Conservation (phyloP, 2,329 filamentous ascomycete genomes). For the Neopestalotiopsis sp. region DNA sequence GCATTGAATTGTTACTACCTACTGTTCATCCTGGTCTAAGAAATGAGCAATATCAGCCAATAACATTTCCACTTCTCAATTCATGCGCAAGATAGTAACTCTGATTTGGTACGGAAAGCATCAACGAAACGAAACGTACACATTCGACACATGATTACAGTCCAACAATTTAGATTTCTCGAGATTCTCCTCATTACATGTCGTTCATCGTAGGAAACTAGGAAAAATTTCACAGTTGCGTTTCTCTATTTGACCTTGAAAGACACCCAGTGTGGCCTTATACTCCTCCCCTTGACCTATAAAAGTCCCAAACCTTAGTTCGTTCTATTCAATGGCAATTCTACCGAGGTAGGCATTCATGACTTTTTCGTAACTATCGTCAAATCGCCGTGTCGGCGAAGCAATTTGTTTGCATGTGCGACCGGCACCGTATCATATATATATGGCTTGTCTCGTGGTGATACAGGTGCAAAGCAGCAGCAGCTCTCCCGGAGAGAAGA, state of each 20-base stretch:
- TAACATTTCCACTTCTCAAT: too few species aligned
- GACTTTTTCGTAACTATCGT: slow-evolving; percentile 8
- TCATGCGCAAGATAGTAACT: too few species aligned
- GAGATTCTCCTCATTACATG: neutral
- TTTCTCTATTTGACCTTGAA: slow-evolving; percentile 7
- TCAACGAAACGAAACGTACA: neutral
- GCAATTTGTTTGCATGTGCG: neutral
- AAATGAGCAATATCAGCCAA: too few species aligned
- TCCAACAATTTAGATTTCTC: neutral
- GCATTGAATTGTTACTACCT: too few species aligned
- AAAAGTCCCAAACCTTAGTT: neutral
- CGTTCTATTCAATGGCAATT: slow-evolving; percentile 4
- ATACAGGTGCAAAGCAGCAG: slow-evolving; percentile 8
- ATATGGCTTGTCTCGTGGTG: slow-evolving; percentile 5
- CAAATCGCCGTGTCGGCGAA: slow-evolving; percentile 9
- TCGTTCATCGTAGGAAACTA: slow-evolving; percentile 14
- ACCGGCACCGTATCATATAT: neutral
- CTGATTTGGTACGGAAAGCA: too few species aligned
- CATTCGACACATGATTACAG: neutral
- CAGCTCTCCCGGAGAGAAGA: neutral
- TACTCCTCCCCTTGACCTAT: neutral
- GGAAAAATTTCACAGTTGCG: slow-evolving; percentile 9
- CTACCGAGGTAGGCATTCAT: slow-evolving; percentile 9
- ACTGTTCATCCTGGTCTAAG: too few species aligned
- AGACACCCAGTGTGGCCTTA: neutral